These are phyloP conservation scores for Alternaria ethzedia DNA, from an alignment of 2,329 filamentous ascomycete genomes.

Conservation along the genomic window DNA sequence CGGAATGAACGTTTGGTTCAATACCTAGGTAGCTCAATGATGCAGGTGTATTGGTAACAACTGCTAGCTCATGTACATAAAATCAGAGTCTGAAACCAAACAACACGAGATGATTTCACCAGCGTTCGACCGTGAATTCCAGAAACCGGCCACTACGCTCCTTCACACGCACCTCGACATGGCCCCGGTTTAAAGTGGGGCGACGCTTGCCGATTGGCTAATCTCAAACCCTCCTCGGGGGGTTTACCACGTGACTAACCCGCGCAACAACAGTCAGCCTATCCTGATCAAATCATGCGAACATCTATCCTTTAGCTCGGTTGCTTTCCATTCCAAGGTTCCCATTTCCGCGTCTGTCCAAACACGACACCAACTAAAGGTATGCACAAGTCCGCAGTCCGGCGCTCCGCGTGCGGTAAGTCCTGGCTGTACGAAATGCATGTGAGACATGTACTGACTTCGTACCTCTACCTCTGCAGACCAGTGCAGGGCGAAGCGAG, in stretches of 20 bases:
- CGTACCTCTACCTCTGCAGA: background rate
- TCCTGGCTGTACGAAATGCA: no score
- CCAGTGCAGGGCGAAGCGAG: background rate
- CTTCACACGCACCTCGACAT: background rate
- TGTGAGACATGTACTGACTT: no score
- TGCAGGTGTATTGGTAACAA: no score
- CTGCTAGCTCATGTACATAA: no score
- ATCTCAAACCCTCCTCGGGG: background rate
- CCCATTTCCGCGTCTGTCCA: background rate
- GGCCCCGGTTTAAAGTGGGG: background rate
- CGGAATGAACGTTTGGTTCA: background rate
- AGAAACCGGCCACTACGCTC: background rate
- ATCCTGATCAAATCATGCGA: background rate
- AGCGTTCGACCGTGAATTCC: background rate
- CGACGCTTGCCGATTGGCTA: background rate
- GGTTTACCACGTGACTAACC: background rate
- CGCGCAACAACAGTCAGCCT: background rate
- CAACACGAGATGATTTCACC: no score
- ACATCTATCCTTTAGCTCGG: background rate
- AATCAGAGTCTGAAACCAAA: no score
- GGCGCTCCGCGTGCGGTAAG: background rate
- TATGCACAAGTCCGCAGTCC: background rate
- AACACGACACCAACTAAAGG: background rate
- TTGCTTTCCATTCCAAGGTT: background rate
- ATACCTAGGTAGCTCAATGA: no score